phyloP scores from a whole-genome alignment of 2,329 filamentous ascomycete genomes.

The Aaosphaeria pasadenensis region DNA sequence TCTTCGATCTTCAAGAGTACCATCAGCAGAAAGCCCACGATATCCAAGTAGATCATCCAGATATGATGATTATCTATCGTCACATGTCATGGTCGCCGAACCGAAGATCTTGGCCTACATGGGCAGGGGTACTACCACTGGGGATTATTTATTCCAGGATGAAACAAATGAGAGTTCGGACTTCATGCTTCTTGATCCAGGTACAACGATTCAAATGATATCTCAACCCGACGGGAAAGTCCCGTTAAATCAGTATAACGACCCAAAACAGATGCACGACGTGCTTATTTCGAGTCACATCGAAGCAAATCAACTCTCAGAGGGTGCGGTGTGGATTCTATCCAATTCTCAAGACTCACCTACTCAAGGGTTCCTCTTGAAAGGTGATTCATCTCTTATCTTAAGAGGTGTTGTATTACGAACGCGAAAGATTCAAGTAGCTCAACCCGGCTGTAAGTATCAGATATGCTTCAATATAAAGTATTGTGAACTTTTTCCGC shows the following conservation, averaged over 20 bases:
- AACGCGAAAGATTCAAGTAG: constrained; percentile 8
- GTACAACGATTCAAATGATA: not conserved
- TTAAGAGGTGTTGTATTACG: constrained; percentile 2
- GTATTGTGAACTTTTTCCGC: not conserved
- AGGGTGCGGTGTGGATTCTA: constrained; percentile 3
- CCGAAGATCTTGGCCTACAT: constrained; percentile 4
- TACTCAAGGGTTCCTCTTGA: constrained; percentile 4
- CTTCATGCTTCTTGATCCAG: constrained; percentile 4
- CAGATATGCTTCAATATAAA: not conserved
- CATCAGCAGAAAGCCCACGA: not conserved
- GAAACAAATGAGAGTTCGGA: constrained; percentile 3
- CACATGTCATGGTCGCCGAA: not conserved
- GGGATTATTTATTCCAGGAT: constrained; percentile 2
- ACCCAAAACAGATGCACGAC: no score
- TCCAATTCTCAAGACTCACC: not conserved
- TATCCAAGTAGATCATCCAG: not conserved
- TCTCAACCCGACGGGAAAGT: not conserved
- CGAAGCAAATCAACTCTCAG: not conserved
- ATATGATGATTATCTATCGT: not conserved
- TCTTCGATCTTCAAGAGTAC: no score
- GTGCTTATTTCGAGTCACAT: not conserved
- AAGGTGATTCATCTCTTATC: constrained; percentile 5
- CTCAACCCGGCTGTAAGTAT: constrained; percentile 1
- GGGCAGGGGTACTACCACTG: constrained; percentile 3
- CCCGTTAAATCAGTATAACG: not conserved